phyloP scores from a whole-genome alignment of 1,284 basidiomycete genomes.

The Malassezia dermatis region DNA sequence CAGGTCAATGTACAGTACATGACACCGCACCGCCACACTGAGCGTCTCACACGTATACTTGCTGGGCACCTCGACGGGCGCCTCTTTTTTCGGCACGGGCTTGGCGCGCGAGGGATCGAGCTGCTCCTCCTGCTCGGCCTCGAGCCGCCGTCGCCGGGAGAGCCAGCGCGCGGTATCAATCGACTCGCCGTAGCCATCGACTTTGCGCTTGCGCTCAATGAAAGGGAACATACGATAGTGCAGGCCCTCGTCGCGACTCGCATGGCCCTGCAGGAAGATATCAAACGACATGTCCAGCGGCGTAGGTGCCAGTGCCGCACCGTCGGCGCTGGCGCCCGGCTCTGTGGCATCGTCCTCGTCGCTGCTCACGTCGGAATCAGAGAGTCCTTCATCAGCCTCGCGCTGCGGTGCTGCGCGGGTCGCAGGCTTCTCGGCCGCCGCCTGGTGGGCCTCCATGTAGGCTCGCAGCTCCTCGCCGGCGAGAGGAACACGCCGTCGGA shows the following conservation, averaged over 20 bases:
- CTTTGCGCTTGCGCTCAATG: constrained; percentile 76
- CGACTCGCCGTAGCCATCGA: constrained; percentile 92
- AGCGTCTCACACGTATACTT: constrained; percentile 72
- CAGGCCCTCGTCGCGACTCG: constrained; percentile 62
- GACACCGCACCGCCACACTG: constrained; percentile 69
- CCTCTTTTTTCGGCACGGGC: constrained; percentile 68
- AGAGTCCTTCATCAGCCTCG: constrained; percentile 56
- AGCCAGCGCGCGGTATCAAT: constrained; percentile 65
- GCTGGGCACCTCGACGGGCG: constrained; percentile 73
- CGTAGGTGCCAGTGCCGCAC: constrained; percentile 35
- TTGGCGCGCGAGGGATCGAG: constrained; percentile 51
- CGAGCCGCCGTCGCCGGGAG: constrained; percentile 26
- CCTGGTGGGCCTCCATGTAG: constrained; percentile 62
- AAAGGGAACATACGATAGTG: constrained; percentile 96
- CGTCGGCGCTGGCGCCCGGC: constrained; percentile 46
- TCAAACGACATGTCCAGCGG: constrained; percentile 71
- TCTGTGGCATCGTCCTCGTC: constrained; percentile 56
- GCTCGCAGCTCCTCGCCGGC: constrained; percentile 64
- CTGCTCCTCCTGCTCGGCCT: constrained; percentile 24
- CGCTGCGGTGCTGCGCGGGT: constrained; percentile 70
- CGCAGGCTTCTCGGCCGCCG: constrained; percentile 68
- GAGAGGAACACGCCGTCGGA: constrained; percentile 62
- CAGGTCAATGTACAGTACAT: constrained; percentile 82
- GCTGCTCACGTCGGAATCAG: constrained; percentile 52
- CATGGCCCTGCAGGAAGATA: constrained; percentile 90